Conservation (phyloP, 2,329 filamentous ascomycete species). For the Ascosphaera apis region DNA sequence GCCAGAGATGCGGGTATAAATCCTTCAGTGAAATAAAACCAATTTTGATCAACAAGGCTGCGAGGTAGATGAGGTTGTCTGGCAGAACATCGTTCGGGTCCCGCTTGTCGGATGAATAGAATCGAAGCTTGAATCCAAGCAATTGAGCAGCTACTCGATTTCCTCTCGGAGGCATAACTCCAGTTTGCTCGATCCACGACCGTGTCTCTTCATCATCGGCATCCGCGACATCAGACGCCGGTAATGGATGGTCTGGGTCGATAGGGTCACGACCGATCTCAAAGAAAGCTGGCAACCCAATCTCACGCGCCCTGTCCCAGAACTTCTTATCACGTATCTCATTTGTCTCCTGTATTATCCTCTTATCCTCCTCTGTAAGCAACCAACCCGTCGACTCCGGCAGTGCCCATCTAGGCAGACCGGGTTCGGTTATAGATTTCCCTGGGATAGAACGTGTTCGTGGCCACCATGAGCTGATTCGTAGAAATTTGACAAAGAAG, state of each 20-base stretch:
- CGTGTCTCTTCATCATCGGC: conserved; percentile 34
- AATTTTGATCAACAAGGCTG: conserved; percentile 83
- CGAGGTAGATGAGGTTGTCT: conserved; percentile 78
- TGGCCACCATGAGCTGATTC: conserved; percentile 94
- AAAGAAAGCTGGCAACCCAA: conserved; percentile 68
- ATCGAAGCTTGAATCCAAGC: conserved; percentile 88
- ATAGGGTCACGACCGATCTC: conserved; percentile 57
- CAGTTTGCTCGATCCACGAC: conserved; percentile 60
- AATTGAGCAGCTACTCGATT: conserved; percentile 86
- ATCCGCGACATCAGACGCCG: conserved; percentile 17
- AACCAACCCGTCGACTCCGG: conserved; percentile 43
- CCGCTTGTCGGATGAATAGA: conserved; percentile 65
- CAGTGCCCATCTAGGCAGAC: conserved; percentile 67
- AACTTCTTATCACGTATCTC: conserved; percentile 49
- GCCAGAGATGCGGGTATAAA: conserved; percentile 78
- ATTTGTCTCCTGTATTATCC: conserved; percentile 31
- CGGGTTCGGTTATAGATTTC: conserved; percentile 22
- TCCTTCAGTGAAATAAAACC: conserved; percentile 87
- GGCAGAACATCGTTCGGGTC: conserved; percentile 57
- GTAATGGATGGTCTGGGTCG: conserved; percentile 30
- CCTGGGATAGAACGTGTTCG: conserved; percentile 31
- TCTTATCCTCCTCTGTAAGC: conserved; percentile 45
- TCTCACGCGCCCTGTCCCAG: conserved; percentile 54
- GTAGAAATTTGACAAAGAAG: conserved; percentile 84
- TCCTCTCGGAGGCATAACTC: conserved; percentile 59